These are phyloP conservation scores for Puccinia coronata DNA, from an alignment of 1,284 basidiomycete genomes.

Conservation along the genomic window DNA sequence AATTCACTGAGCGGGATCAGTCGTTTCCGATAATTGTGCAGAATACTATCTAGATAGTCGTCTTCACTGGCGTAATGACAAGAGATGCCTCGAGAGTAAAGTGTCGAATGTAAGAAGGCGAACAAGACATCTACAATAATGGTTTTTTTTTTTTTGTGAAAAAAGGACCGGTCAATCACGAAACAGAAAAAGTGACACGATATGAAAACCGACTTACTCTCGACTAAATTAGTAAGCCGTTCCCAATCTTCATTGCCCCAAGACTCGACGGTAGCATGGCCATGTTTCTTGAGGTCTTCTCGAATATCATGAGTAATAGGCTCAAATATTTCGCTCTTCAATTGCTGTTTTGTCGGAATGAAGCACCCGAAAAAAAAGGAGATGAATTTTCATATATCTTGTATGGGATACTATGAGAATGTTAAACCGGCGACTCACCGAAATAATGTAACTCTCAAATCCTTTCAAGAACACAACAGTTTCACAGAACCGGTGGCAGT, in stretches of 20 bases:
- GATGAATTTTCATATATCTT: no score
- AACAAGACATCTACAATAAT: constrained; percentile 40
- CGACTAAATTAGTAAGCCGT: constrained; percentile 35
- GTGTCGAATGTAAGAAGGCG: constrained; percentile 42
- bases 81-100: constrained; percentile 35
- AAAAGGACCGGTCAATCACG: neutral
- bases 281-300: constrained; percentile 38
- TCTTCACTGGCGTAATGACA: constrained; percentile 49
- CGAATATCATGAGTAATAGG: constrained; percentile 36
- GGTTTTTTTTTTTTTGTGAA: neutral
- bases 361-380: neutral
- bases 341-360: constrained; percentile 31
- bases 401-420: no score
- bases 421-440: no score
- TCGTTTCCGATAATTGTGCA: constrained; percentile 45
- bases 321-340: constrained; percentile 42
- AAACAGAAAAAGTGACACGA: neutral
- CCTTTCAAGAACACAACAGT: constrained; percentile 47
- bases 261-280: constrained; percentile 40
- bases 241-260: constrained; percentile 50
- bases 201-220: constrained; percentile 26
- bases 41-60: constrained; percentile 47
- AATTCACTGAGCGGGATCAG: constrained; percentile 47
- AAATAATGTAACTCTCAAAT: constrained; percentile 42
- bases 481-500: constrained; percentile 33